Evolutionary conservation across 108 stramenopile species (phyloP).

Genomic region (Fragilariopsis cylindrus): DNA sequence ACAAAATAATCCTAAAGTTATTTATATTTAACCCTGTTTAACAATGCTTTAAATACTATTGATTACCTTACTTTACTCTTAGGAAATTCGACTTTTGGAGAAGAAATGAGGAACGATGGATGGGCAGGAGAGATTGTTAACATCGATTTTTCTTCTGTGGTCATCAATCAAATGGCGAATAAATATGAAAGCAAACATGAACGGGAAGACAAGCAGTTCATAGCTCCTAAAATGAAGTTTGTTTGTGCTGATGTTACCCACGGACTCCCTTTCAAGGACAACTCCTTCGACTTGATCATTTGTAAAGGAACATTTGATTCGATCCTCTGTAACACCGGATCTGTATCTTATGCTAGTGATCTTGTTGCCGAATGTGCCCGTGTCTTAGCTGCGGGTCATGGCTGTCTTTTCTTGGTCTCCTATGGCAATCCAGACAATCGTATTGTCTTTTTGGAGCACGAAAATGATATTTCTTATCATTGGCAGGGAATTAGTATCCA

Average conservation of each 20-base stretch:
- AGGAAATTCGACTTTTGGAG: constrained; percentile 60
- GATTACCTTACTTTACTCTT: constrained; percentile 13
- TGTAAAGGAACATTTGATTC: constrained; percentile 85
- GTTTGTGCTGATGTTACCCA: constrained; percentile 68
- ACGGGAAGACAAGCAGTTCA: constrained; percentile 11
- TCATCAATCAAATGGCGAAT: constrained; percentile 68
- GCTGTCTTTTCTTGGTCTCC: constrained; percentile 68
- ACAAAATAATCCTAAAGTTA: not conserved
- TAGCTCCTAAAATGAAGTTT: constrained; percentile 51
- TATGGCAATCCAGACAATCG: constrained; percentile 74
- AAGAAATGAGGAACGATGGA: constrained; percentile 66
- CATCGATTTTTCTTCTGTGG: constrained; percentile 73
- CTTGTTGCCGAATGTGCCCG: constrained; percentile 65
- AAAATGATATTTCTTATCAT: constrained; percentile 42
- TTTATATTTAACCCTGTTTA: constrained; percentile 19
- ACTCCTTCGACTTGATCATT: constrained; percentile 80
- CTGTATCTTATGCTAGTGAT: constrained; percentile 34
- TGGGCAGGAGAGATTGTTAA: constrained; percentile 63
- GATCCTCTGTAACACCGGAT: constrained; percentile 60
- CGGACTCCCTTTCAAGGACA: constrained; percentile 59
- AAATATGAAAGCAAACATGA: constrained; percentile 45
- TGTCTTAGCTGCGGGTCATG: constrained; percentile 57
- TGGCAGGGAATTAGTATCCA: constrained; percentile 48
- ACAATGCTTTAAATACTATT: constrained; percentile 32
- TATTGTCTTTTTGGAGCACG: constrained; percentile 71